Base-by-base conservation (phyloP, 2,329 filamentous ascomycete species). In the Aspergillus bombycis region DNA sequence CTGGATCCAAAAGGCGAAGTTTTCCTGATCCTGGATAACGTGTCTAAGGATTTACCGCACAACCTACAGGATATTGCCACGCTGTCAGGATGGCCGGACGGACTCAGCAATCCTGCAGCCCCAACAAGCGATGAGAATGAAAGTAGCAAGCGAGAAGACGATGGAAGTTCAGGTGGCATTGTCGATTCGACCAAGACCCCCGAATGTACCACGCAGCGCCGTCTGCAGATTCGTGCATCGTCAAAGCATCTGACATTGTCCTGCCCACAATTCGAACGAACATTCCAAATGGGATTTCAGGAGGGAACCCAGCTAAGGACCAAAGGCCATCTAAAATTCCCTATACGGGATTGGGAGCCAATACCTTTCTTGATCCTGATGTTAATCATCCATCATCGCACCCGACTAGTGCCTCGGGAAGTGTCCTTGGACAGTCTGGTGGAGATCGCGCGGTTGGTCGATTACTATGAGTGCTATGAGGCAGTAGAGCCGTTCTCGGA, bases 361-460 rank as follows among this genome's bases (percentile, higher is more conserved):
- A 9, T 4, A n/a, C 38, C 38, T 2, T 41, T 41, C 4, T 41
- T 41, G 3, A n/a, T 41, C 38, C 19, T 41, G 19, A 41, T 41
- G 16, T 41, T 41, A 16, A 41, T 41, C 6, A 41, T 41, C 19
- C 38, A 41, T 12, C 38, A 41, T 19, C 38, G 38, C n/a, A 1
- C 38, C 9, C 16, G 38, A 10, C 1, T n/a, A 16, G 38, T 41
- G 8, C 38, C 38, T 41, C 6, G 19, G 1, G 0, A 10, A 2
- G 0, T n/a, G 1, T 41, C 38, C 2, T 41, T 41, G 0, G 7
- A n/a, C 1, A 19, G 38, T 6, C 0, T 41, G 1, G 8, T n/a
- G 38, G 16, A 41, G 19, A 10, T 41, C 1, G 38, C 38, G 19
- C 38, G 3, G 38, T 41, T 41, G 19, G 38, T 41, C 1, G 38